Evolutionary conservation across 768 basidiomycete species (phyloP).

Genomic region (Rhodotorula diobovata): DNA sequence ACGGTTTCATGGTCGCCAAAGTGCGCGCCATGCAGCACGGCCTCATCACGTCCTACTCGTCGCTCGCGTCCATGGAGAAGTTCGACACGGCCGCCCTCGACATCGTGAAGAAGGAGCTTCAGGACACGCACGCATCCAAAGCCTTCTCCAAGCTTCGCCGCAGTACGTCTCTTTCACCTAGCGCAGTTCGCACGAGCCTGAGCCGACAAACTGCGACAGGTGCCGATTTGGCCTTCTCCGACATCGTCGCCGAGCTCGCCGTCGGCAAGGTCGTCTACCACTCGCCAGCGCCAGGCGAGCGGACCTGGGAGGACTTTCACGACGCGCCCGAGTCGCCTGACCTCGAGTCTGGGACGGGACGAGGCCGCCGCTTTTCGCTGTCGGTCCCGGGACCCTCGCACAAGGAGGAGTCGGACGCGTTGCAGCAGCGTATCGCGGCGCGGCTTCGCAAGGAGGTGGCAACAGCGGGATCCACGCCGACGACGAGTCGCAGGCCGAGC

Average conservation of each 20-base stretch:
- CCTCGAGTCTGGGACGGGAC: not conserved
- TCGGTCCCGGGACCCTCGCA: not conserved
- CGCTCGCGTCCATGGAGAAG: conserved; percentile 24
- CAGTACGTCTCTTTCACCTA: not conserved
- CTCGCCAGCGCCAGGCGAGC: conserved; percentile 21
- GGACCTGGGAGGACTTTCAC: conserved; percentile 14
- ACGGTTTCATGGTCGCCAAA: conserved; percentile 13
- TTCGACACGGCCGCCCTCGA: not conserved
- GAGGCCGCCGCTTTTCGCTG: not conserved
- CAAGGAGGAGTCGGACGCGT: not conserved
- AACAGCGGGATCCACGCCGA: conserved; percentile 7
- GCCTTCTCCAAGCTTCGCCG: conserved; percentile 63
- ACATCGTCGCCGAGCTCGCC: conserved; percentile 60
- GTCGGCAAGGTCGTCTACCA: conserved; percentile 13
- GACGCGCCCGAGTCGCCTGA: conserved; percentile 3
- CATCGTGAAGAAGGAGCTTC: conserved; percentile 13
- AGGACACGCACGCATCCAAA: not conserved
- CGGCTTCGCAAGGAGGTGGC: conserved; percentile 11
- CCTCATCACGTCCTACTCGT: conserved; percentile 32
- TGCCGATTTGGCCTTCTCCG: conserved; percentile 85
- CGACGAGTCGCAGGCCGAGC: not conserved
- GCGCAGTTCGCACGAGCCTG: not conserved
- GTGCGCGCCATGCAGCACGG: conserved; percentile 37
- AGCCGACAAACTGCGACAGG: conserved; percentile 49
- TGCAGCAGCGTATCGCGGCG: not conserved